Evolutionary conservation across 2,329 filamentous ascomycete genomes (phyloP).

Genomic region (Neofusicoccum sp.): DNA sequence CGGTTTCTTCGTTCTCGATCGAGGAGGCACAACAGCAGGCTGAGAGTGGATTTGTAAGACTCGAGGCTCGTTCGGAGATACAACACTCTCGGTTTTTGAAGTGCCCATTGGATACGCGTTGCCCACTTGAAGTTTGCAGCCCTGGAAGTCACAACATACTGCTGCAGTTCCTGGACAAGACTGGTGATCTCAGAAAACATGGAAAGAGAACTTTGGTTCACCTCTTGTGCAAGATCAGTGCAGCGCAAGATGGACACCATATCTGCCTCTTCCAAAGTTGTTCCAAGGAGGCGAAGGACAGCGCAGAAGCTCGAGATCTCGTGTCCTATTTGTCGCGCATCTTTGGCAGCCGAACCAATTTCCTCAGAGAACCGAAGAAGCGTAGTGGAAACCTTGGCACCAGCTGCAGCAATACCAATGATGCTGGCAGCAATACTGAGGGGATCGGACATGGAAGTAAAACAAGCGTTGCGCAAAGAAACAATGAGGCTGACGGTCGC

Average conservation of each 20-base stretch:
- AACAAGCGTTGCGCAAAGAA: not conserved
- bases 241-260: not conserved
- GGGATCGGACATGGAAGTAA: not conserved
- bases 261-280: not conserved
- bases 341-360: not conserved
- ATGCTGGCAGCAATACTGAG: not conserved
- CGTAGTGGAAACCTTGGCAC: not conserved
- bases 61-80: not conserved
- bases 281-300: not conserved
- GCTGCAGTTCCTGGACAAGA: not conserved
- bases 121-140: not conserved
- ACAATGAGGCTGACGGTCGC: not conserved
- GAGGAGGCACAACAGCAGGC: not conserved
- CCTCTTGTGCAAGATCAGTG: not conserved
- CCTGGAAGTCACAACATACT: not conserved
- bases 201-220: not conserved
- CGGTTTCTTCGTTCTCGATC: not conserved
- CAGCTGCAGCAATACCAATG: not conserved
- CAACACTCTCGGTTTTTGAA: not conserved
- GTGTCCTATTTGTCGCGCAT: not conserved
- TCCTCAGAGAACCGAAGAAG: not conserved
- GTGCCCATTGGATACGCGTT: not conserved
- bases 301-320: not conserved
- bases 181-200: not conserved
- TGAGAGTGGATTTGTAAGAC: not conserved